Evolutionary conservation across 228 moss, liverwort and hornwort genomes (phyloP).

Genomic region (Sphagnum fallax): DNA sequence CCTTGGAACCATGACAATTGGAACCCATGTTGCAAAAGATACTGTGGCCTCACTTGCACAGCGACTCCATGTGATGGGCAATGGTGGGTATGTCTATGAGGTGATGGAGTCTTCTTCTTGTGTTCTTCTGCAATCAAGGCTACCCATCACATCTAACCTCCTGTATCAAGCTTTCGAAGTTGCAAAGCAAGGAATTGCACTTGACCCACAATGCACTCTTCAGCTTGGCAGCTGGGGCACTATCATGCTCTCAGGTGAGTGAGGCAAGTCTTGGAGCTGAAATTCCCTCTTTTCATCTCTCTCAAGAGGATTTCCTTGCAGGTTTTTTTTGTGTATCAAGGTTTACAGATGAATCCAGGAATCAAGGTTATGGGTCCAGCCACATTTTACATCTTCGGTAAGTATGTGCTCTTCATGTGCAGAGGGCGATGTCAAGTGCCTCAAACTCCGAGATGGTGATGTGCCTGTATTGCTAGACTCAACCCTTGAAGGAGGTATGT

Average conservation of each 20-base stretch:
- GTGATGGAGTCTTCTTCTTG: slow-evolving; percentile 7
- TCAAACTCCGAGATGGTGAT: slow-evolving; percentile 34
- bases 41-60: slow-evolving; percentile 26
- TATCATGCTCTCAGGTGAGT: slow-evolving; percentile 42
- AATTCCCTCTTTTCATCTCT: too few relatives aligned
- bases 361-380: too few relatives aligned
- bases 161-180: slow-evolving; percentile 39
- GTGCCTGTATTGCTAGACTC: slow-evolving; percentile 45
- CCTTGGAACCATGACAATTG: slow-evolving; percentile 25
- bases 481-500: slow-evolving; percentile 38
- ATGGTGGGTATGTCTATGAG: slow-evolving; percentile 23
- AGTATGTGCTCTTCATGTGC: slow-evolving; percentile 4
- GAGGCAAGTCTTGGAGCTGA: too few relatives aligned
- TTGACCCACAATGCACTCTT: slow-evolving; percentile 30
- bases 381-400: too few relatives aligned
- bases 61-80: slow-evolving; percentile 16
- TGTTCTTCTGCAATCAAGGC: slow-evolving; percentile 28
- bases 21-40: slow-evolving; percentile 5
- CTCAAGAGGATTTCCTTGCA: too few relatives aligned
- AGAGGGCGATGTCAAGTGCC: slow-evolving; percentile 43
- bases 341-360: too few relatives aligned
- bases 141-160: slow-evolving; percentile 35
- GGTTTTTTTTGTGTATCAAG: too few relatives aligned
- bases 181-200: slow-evolving; percentile 21
- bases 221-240: slow-evolving; percentile 46